Base-by-base conservation (phyloP, 2,329 filamentous ascomycete species). In the Amphichorda felina region DNA sequence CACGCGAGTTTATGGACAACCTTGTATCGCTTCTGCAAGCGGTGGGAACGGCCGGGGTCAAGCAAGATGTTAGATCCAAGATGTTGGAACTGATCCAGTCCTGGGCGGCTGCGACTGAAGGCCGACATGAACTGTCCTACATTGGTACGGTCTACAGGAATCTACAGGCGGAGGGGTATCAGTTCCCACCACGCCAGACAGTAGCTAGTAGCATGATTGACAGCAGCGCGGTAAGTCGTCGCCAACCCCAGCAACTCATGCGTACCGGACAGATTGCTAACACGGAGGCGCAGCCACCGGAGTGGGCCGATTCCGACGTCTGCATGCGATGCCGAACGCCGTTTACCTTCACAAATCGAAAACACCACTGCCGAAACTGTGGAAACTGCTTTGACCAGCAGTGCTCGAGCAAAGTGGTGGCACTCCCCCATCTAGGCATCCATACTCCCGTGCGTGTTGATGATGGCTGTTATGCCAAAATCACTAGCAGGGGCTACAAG, bases 171-270 rank as follows among this genome's bases (percentile, higher is more conserved):
- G 91, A 96, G 54, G 86, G 88, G 16, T 93, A 82, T 55, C 74
- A 76, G 38, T 98, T 98, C 44, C 91, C 91, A 2, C 91, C 91
- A 4, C 84, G 79, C 49, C 76, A 79, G 28, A 78, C 83, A 18
- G 82, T 98, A 30, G 73, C 89, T n/a, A 93, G 86, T 60, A 95
- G 82, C 59, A 98, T 98, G 88, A 76, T 96, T 45, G 89, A 98
- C 55, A 95, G 87, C 54, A 94, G 81, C 50, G 91, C 91, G 41
- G 86, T 94, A 72, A 56, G 82, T 70, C 28, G 22, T 15, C 17
- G 21, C 30, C 17, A 21, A 10, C 21, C 10, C 6, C 21, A 6
- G 21, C 6, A 10, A n/a, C 6, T 24, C 6, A 10, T 24, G 6
- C 8, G 4, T 9, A 7, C 30, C 13, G 8, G 22, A 22, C 7